phyloP scores from a whole-genome alignment of 2,329 filamentous ascomycete species.

The Neophaeococcomyces mojaviensis region DNA sequence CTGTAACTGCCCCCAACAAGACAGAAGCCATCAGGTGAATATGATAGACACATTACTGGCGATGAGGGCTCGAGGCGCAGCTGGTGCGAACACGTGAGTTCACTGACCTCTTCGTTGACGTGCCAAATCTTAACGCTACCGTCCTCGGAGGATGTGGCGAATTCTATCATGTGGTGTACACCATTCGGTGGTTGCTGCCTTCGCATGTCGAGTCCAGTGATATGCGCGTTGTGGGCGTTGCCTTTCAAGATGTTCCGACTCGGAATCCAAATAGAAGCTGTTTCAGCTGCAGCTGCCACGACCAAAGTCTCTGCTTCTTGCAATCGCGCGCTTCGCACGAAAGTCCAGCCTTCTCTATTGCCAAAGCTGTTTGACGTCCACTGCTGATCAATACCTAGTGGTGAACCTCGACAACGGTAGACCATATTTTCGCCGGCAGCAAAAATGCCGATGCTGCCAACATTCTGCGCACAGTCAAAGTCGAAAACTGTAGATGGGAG shows the following conservation, averaged over 20 bases:
- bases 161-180: slow-evolving; percentile 21
- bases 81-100: slow-evolving; percentile 17
- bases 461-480: slow-evolving; percentile 34
- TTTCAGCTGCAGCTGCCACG: slow-evolving; percentile 33
- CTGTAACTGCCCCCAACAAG: slow-evolving; percentile 39
- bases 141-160: slow-evolving; percentile 40
- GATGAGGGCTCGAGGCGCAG: slow-evolving; percentile 19
- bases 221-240: slow-evolving; percentile 34
- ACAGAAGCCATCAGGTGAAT: slow-evolving; percentile 42
- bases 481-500: slow-evolving; percentile 32
- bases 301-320: slow-evolving; percentile 26
- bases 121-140: slow-evolving; percentile 39
- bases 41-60: slow-evolving; percentile 36
- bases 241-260: slow-evolving; percentile 34
- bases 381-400: slow-evolving; percentile 16
- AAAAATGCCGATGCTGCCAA: slow-evolving; percentile 30
- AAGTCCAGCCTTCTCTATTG: slow-evolving; percentile 32
- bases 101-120: slow-evolving; percentile 11
- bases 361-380: slow-evolving; percentile 13
- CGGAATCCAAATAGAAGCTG: slow-evolving; percentile 38
- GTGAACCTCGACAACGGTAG: slow-evolving; percentile 19
- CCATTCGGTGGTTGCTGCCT: slow-evolving; percentile 22
- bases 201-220: slow-evolving; percentile 37
- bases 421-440: slow-evolving; percentile 19
- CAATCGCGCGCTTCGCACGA: slow-evolving; percentile 29